Base-by-base conservation (phyloP, 2,329 filamentous ascomycete species). In the Colletotrichum lindemuthianum region DNA sequence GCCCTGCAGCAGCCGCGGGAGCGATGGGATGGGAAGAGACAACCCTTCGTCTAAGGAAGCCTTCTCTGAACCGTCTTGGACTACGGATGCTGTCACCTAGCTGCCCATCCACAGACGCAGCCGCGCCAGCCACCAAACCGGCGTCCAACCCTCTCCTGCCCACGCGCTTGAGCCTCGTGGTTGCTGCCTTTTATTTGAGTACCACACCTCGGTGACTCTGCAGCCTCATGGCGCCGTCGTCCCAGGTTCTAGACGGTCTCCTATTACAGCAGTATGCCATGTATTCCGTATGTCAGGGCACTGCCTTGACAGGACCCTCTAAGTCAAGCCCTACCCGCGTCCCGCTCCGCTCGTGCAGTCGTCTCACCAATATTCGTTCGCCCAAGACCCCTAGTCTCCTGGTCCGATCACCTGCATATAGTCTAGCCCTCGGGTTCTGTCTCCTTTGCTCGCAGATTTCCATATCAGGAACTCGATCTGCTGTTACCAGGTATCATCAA, bases 401-500 rank as follows among this genome's bases (percentile, higher is more conserved):
- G 67, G 66, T 53, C 55, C 48, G 66, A 59, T 69, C 67, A 69
- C 67, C 67, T 69, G 67, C 57, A 60, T 66, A 47, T 40, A 36
- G 36, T 7, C 39, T 37, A 40, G 43, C 34, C 44, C 48, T 47
- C 56, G 55, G 59, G 59, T 59, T 41, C 45, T 48, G 33, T 47
- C 54, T 41, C 43, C 55, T 63, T 56, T 40, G 37, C 34, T 51
- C 34, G 15, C 16, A 66, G 57, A 48, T 57, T 12, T 13, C 43
- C 41, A 60, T 67, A 67, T 67, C 57, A 66, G 53, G 47, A 37
- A 36, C 49, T n/a, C 33, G 24, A 44, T 65, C 52, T 49, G 48
- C 34, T 34, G 47, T 47, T 44, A 10, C 12, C 13, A 39, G 12
- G 10, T 1, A 33, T 39, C 24, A n/a, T 56, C 60, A 10, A 47